Percentiles rank a stretch among this genome's conserved stretches.
Evolutionary conservation across 352 stramenopile species (phyloP).

Genomic region (Globisporangium paroecandrum): DNA sequence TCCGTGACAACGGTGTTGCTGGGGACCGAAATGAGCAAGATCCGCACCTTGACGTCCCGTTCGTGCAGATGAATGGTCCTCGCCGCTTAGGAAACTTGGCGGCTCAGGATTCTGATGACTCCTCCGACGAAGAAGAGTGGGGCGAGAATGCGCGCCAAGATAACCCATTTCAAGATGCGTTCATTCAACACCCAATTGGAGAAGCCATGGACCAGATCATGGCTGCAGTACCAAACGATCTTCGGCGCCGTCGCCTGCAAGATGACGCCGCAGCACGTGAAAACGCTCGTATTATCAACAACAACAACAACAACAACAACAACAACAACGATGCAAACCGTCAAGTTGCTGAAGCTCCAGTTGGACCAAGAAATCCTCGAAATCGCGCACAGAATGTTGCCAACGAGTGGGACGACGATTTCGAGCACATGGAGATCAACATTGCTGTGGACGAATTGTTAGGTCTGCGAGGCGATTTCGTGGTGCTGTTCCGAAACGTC

Average conservation of each 20-base stretch:
- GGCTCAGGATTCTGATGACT: conserved; percentile 40
- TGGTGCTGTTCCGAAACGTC: conserved; percentile 94
- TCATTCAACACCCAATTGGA: conserved; percentile 36
- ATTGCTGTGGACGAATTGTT: conserved; percentile 97
- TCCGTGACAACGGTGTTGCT: conserved; percentile 4
- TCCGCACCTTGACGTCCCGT: conserved; percentile 25
- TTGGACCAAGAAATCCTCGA: conserved; percentile 24
- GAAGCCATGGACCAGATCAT: conserved; percentile 22
- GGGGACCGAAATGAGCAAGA: conserved; percentile 21
- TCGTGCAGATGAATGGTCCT: conserved; percentile 33
- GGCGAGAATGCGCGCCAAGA: conserved; percentile 14
- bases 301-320: conserved; percentile 13
- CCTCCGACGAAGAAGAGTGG: conserved; percentile 54
- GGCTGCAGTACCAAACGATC: conserved; percentile 24
- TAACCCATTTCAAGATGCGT: conserved; percentile 40
- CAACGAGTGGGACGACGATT: conserved; percentile 84
- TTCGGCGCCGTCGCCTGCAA: conserved; percentile 35
- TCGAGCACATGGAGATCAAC: conserved; percentile 92
- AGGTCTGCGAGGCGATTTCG: conserved; percentile 92
- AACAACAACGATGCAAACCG: conserved; percentile 15
- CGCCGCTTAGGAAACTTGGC: conserved; percentile 40
- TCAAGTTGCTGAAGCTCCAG: conserved; percentile 15
- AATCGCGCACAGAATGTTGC: conserved; percentile 30
- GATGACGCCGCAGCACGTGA: not conserved
- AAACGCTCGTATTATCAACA: conserved; percentile 1